Evolutionary conservation across 2,329 filamentous ascomycete genomes (phyloP).

Genomic region (Verticillium dahliae): DNA sequence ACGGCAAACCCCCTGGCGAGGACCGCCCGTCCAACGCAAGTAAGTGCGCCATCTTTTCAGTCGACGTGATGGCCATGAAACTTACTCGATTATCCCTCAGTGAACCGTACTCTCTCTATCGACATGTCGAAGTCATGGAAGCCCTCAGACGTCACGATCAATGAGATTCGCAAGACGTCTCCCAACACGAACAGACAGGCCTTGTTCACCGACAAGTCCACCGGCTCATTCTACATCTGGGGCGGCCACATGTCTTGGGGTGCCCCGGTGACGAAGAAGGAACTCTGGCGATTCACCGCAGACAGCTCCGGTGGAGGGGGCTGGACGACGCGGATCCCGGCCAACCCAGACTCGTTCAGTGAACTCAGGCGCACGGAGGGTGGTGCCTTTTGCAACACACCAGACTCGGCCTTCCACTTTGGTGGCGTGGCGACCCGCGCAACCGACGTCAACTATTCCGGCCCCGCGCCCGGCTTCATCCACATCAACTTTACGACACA

Average conservation of each 20-base stretch:
- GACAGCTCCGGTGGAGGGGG: conserved; percentile 24
- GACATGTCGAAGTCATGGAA: conserved; percentile 24
- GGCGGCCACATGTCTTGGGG: conserved; percentile 19
- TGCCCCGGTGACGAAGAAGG: conserved; percentile 15
- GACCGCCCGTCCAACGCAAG: conserved; percentile 16
- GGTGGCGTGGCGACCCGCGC: conserved; percentile 18
- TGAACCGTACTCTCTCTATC: conserved; percentile 26
- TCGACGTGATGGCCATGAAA: neutral
- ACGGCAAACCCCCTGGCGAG: conserved; percentile 14
- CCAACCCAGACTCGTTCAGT: conserved; percentile 24
- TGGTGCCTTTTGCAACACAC: conserved; percentile 18
- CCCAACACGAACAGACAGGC: conserved; percentile 22
- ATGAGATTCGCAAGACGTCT: conserved; percentile 18
- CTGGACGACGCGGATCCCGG: conserved; percentile 20
- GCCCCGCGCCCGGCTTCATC: conserved; percentile 20
- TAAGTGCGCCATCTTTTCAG: conserved; percentile 4
- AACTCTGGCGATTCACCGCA: conserved; percentile 23
- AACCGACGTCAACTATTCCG: conserved; percentile 12
- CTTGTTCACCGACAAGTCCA: conserved; percentile 22
- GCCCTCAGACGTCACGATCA: conserved; percentile 22
- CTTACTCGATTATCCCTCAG: conserved; percentile 7
- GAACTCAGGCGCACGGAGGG: conserved; percentile 24
- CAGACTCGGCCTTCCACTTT: conserved; percentile 21
- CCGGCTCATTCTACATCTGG: conserved; percentile 25
- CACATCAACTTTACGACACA: conserved; percentile 23